These are phyloP conservation scores for Haberlea rhodopensis DNA, from an alignment of 257 asterid genomes.

Conservation along the genomic window DNA sequence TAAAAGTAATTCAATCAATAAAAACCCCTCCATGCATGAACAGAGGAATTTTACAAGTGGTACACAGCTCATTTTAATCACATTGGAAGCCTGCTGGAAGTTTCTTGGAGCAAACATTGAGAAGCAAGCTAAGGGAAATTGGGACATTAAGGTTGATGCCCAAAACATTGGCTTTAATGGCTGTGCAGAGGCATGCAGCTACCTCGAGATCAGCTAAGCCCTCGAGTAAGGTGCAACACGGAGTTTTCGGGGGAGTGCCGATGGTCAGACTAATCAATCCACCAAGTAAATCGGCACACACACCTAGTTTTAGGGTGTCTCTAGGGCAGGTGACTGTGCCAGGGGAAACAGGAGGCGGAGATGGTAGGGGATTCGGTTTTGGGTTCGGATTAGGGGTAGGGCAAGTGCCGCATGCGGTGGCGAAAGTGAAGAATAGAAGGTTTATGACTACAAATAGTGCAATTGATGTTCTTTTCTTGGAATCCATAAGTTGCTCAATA, in stretches of 20 bases:
- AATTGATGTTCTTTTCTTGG: conserved; percentile 12
- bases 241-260: conserved; percentile 28
- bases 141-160: conserved; percentile 21
- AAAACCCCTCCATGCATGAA: not conserved
- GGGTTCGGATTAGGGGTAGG: conserved; percentile 25
- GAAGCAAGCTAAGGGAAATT: conserved; percentile 19
- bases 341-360: not conserved
- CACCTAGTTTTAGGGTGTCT: conserved; percentile 33
- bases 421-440: conserved; percentile 26
- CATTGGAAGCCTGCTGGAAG: conserved; percentile 27
- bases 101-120: conserved; percentile 21
- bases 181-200: conserved; percentile 25
- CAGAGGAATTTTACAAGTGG: too few species aligned
- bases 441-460: conserved; percentile 22
- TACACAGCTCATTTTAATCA: conserved; percentile 5
- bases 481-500: conserved; percentile 21
- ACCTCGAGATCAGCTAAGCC: conserved; percentile 24
- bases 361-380: not conserved
- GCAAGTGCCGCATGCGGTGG: conserved; percentile 20
- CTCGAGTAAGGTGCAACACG: conserved; percentile 23
- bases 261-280: conserved; percentile 22
- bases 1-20: too few species aligned
- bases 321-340: conserved; percentile 24
- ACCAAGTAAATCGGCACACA: conserved; percentile 28
- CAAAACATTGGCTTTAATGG: conserved; percentile 17